Percentiles rank a stretch among this genome's conserved stretches.
These are phyloP conservation scores for Fusarium humuli DNA, from an alignment of 2,329 filamentous ascomycete genomes.

Conservation along the genomic window DNA sequence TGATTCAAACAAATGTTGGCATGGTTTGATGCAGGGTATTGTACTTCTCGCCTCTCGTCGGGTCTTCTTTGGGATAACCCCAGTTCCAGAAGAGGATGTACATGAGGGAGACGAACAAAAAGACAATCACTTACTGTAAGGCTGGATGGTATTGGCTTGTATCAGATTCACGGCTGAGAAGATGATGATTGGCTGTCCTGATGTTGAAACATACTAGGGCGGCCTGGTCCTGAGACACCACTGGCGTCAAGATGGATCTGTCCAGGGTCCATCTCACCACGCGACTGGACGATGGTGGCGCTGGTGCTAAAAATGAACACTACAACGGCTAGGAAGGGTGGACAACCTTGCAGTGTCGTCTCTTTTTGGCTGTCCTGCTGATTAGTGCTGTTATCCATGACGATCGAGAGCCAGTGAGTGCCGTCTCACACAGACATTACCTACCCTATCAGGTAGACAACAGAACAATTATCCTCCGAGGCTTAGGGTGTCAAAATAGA, in stretches of 20 bases:
- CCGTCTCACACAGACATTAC: constrained; percentile 1
- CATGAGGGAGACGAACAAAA: background rate
- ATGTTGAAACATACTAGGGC: constrained; percentile 45
- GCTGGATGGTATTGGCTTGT: constrained; percentile 26
- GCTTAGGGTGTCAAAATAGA: background rate
- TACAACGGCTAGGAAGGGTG: constrained; percentile 1
- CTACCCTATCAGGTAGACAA: background rate
- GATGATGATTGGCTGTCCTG: constrained; percentile 42
- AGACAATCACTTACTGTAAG: constrained; percentile 11
- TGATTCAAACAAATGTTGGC: background rate
- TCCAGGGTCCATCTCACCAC: constrained; percentile 5
- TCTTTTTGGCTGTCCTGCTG: background rate
- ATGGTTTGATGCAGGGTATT: background rate
- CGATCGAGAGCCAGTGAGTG: constrained; percentile 3
- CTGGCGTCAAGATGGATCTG: constrained; percentile 23
- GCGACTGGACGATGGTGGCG: constrained; percentile 25
- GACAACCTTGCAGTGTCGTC: constrained; percentile 4
- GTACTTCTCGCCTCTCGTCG: background rate
- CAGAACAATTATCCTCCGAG: background rate
- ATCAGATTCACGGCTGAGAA: constrained; percentile 28
- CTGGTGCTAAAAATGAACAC: constrained; percentile 43
- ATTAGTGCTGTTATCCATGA: background rate
- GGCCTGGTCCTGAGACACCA: constrained; percentile 35
- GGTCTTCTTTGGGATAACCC: constrained; percentile 6
- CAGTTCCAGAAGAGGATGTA: constrained; percentile 3